Evolutionary conservation across 306 rosid species (phyloP).

Genomic region (Datisca glomerata): DNA sequence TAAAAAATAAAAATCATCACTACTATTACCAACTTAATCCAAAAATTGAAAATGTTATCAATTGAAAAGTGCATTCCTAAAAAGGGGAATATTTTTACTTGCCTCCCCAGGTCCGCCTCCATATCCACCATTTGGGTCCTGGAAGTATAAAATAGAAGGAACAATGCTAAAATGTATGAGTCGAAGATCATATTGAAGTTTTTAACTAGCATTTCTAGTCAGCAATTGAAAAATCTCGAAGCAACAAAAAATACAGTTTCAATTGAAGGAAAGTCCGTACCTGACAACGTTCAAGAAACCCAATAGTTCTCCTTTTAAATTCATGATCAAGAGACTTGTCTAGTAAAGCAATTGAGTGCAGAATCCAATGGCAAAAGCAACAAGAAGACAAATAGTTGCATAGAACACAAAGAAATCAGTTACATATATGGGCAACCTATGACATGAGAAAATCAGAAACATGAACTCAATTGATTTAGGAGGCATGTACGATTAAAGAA

Average conservation of each 20-base stretch:
- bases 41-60: no score
- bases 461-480: no score
- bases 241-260: background rate
- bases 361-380: slow-evolving; percentile 59
- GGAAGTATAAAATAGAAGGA: slow-evolving; percentile 18
- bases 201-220: no score
- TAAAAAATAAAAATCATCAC: no score
- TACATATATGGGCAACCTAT: no score
- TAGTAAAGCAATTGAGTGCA: slow-evolving; percentile 69
- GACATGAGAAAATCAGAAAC: no score
- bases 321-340: slow-evolving; percentile 55
- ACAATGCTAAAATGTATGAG: no score
- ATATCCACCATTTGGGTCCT: slow-evolving; percentile 86
- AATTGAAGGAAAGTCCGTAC: slow-evolving; percentile 17
- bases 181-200: no score
- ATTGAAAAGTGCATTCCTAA: no score
- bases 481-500: no score
- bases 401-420: no score
- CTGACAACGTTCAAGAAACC: slow-evolving; percentile 81
- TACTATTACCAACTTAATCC: no score
- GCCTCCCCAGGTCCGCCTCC: slow-evolving; percentile 99
- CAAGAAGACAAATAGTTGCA: background rate
- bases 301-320: slow-evolving; percentile 32
- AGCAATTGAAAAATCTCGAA: background rate
- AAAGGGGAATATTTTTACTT: slow-evolving; percentile 19